A percentile compares a stretch with the other conserved stretches of the same genome.
Conservation (phyloP, 2,329 filamentous ascomycete genomes). For the Verticillium alfalfae region DNA sequence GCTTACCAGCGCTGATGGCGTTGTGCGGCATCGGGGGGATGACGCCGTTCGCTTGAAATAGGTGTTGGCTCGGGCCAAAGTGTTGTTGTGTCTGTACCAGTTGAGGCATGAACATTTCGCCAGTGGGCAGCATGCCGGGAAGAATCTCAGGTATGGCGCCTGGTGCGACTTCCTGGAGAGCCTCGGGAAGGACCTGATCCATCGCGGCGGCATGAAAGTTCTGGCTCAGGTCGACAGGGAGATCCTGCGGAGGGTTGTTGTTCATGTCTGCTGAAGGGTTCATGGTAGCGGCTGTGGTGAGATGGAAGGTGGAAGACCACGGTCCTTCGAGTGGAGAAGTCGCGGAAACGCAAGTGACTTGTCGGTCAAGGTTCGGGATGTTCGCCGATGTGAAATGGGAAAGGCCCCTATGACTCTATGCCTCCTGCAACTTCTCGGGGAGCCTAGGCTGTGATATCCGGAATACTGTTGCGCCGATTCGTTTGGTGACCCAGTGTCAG, state of each 20-base stretch:
- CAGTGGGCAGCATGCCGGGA: conserved; percentile 9
- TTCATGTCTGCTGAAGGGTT: neutral
- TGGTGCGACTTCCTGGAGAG: conserved; percentile 11
- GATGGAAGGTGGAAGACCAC: neutral
- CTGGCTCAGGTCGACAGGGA: neutral
- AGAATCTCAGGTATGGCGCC: conserved; percentile 11
- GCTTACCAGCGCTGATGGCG: conserved; percentile 22
- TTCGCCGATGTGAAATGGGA: neutral
- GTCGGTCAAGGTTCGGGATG: neutral
- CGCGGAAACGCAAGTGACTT: neutral
- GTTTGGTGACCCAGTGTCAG: neutral
- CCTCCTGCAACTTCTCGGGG: too few relatives aligned
- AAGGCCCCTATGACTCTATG: too few relatives aligned
- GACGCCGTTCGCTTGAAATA: conserved; percentile 9
- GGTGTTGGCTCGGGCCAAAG: conserved; percentile 1
- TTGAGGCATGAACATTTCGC: conserved; percentile 11
- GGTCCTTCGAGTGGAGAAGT: neutral
- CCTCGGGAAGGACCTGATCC: conserved; percentile 11
- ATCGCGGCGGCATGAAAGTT: conserved; percentile 6
- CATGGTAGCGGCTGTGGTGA: neutral
- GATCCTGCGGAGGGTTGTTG: neutral
- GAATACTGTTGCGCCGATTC: neutral
- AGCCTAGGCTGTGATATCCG: too few relatives aligned
- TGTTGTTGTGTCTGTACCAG: conserved; percentile 2
- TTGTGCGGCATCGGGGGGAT: conserved; percentile 9